Percentiles rank a stretch among this genome's conserved stretches.
Evolutionary conservation across 345 rosid genomes (phyloP).

Genomic region (Gossypium sturtianum): DNA sequence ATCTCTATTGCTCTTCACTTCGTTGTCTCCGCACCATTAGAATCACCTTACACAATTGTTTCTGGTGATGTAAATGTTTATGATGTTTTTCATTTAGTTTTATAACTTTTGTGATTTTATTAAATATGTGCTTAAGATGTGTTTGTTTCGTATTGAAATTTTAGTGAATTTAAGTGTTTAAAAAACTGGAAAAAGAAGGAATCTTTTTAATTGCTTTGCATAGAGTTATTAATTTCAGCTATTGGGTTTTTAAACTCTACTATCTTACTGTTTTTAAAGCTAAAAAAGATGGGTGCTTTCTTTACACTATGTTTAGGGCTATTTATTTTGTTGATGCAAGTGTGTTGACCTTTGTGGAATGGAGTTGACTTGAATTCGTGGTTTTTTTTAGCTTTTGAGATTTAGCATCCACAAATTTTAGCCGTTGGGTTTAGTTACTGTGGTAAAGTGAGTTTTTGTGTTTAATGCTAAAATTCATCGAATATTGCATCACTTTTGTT

Average conservation of each 20-base stretch:
- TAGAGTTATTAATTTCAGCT: not conserved
- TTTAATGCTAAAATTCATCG: not conserved
- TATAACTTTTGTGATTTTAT: not conserved
- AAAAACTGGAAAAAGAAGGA: not conserved
- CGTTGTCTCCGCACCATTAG: too few species aligned
- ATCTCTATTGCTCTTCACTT: too few species aligned
- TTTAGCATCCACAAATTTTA: not conserved
- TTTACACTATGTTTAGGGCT: not conserved
- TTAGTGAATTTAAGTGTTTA: too few species aligned
- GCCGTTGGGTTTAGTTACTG: not conserved
- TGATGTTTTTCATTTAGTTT: not conserved
- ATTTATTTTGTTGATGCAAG: not conserved
- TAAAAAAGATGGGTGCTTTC: not conserved
- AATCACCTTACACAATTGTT: too few species aligned
- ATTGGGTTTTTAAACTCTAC: not conserved
- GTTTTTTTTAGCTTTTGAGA: not conserved
- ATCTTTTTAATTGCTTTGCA: not conserved
- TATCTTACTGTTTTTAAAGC: not conserved
- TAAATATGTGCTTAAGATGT: conserved; percentile 6
- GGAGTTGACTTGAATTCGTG: not conserved
- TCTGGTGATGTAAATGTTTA: too few species aligned
- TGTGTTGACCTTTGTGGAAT: not conserved
- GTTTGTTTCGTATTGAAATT: not conserved
- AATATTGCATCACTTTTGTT: not conserved
- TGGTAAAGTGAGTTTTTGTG: too few species aligned